These are phyloP conservation scores for Trifolium pratense DNA, from an alignment of 306 rosid species.

Conservation along the genomic window DNA sequence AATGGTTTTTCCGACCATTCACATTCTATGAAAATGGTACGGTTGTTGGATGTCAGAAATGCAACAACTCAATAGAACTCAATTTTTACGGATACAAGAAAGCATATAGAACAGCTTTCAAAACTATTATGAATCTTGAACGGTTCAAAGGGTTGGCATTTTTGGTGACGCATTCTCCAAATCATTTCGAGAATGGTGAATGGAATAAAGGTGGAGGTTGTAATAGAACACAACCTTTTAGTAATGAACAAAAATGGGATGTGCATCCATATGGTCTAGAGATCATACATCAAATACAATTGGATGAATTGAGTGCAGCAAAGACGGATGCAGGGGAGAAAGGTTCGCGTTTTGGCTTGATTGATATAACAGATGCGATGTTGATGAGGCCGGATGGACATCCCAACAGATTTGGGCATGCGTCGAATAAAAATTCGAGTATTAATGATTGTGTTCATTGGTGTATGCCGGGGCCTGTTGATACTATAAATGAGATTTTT, in stretches of 20 bases:
- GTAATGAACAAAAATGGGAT: constrained; percentile 47
- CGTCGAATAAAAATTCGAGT: constrained; percentile 42
- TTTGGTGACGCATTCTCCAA: constrained; percentile 77
- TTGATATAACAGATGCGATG: constrained; percentile 69
- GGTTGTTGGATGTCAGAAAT: constrained; percentile 59
- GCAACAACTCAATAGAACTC: constrained; percentile 49
- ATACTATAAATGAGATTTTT: constrained; percentile 84
- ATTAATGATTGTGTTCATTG: constrained; percentile 90
- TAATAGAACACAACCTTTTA: constrained; percentile 57
- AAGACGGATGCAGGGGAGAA: constrained; percentile 45
- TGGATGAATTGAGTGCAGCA: constrained; percentile 61
- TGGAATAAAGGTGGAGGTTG: constrained; percentile 86
- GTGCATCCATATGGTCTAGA: constrained; percentile 48
- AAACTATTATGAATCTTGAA: constrained; percentile 46
- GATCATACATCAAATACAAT: constrained; percentile 49
- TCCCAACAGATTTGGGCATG: constrained; percentile 63
- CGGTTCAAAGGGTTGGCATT: constrained; percentile 69
- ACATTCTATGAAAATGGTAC: constrained; percentile 56
- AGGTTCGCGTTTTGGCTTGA: constrained; percentile 56
- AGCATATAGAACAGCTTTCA: constrained; percentile 61
- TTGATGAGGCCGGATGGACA: constrained; percentile 87
- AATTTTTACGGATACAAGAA: constrained; percentile 55
- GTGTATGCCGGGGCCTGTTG: constrained; percentile 97
- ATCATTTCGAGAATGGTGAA: constrained; percentile 80
- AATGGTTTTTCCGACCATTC: constrained; percentile 83